Percentiles rank a stretch among this genome's conserved stretches.
Evolutionary conservation across 2,329 filamentous ascomycete species (phyloP).

Genomic region (Nigrospora oryzae): DNA sequence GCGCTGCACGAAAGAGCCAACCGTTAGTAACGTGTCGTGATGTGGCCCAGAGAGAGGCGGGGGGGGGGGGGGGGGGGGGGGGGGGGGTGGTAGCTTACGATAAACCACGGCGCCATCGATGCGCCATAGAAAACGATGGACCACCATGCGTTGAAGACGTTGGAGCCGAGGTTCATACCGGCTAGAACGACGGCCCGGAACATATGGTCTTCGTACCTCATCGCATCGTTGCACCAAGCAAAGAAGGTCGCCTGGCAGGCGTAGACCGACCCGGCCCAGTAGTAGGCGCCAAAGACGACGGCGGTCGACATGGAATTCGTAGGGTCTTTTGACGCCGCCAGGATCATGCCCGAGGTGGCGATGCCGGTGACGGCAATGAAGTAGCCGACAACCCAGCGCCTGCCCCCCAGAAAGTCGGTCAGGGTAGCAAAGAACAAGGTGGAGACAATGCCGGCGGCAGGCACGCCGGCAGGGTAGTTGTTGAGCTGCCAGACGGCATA

Average conservation of each 20-base stretch:
- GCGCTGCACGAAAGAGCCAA: constrained; percentile 25
- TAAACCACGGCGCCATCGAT: constrained; percentile 57
- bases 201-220: constrained; percentile 54
- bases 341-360: constrained; percentile 52
- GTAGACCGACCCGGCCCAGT: constrained; percentile 62
- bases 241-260: constrained; percentile 69
- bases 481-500: constrained; percentile 43
- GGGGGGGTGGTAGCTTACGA: constrained; percentile 27
- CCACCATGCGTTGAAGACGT: constrained; percentile 67
- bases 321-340: constrained; percentile 38
- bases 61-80: neutral
- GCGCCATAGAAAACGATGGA: constrained; percentile 63
- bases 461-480: constrained; percentile 48
- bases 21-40: constrained; percentile 6
- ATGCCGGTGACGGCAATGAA: constrained; percentile 60
- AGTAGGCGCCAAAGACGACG: constrained; percentile 57
- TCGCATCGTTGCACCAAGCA: constrained; percentile 66
- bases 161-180: constrained; percentile 63
- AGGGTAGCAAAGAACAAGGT: constrained; percentile 63
- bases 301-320: constrained; percentile 32
- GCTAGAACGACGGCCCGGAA: constrained; percentile 60
- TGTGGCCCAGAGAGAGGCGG: constrained; percentile 6
- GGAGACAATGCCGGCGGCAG: constrained; percentile 46
- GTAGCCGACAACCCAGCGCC: constrained; percentile 57
- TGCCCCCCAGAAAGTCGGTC: constrained; percentile 56